Conservation (phyloP, 78 protist species). For the Dictyostelium brefeldianum region DNA sequence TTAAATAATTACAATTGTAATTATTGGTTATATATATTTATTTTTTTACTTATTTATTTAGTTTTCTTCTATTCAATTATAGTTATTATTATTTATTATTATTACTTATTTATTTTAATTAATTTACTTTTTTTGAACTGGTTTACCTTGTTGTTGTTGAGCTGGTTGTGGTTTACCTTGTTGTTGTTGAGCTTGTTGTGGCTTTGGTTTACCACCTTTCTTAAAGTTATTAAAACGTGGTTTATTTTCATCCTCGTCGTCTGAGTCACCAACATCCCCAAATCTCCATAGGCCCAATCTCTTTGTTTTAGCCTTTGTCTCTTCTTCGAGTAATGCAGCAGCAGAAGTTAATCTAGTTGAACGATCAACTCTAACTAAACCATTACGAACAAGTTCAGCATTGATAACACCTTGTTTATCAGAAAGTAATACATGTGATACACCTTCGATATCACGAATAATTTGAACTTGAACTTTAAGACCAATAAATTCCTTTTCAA, state of each 20-base stretch:
- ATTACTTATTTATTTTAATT: not conserved
- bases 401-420: constrained; percentile 56
- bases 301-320: constrained; percentile 32
- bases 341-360: constrained; percentile 9
- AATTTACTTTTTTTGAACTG: not conserved
- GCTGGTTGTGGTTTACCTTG: no score
- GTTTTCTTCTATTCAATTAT: no score
- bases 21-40: no score
- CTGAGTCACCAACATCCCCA: constrained; percentile 72
- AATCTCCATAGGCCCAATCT: constrained; percentile 57
- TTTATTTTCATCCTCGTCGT: constrained; percentile 64
- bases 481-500: constrained; percentile 40
- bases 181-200: not conserved
- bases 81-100: no score
- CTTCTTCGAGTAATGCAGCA: constrained; percentile 34
- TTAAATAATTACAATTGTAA: no score
- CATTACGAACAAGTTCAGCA: constrained; percentile 58
- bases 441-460: constrained; percentile 19
- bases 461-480: constrained; percentile 14
- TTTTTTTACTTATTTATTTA: no score
- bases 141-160: not conserved
- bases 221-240: not conserved
- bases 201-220: constrained; percentile 20
- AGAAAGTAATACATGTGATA: constrained; percentile 6
- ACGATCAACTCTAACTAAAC: constrained; percentile 67